Evolutionary conservation across 2,329 filamentous ascomycete species (phyloP), one percentile per base, ranked within the genome.

Genomic region (Paecilomyces niveus): DNA sequence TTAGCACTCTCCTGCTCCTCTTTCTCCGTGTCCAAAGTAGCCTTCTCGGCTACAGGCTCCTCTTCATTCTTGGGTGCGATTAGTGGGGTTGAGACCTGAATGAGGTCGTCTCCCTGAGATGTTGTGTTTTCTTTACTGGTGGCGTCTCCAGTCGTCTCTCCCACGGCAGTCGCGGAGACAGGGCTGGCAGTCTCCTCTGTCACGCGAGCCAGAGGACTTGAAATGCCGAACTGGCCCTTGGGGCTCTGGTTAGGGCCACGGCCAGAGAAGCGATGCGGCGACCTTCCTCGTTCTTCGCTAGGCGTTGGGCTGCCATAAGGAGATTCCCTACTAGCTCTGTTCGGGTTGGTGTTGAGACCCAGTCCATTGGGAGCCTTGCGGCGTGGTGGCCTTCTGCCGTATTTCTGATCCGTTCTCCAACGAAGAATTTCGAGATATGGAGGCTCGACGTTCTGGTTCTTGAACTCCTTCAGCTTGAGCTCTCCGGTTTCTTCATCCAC

Each of bases 401-500:
- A 89, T 78, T 96, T 97, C 74, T 97, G 93, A 72, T 99, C 94
- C 77, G 89, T 87, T 71, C 94, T 87, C 92, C 94, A 97, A 65
- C 94, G 85, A 67, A 99, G 79, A 69, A 99, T 96, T 71, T 96
- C 93, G 70, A 99, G 87, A 74, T 97, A 99, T 26, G 88, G 83
- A 21, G 94, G 94, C 75, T 97, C 93, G 57, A 97, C 90, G 57
- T 90, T 90, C 64, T 89, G 85, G 56, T 87, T 84, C 80, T 90
- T 94, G 80, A 97, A 97, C 72, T 96, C 91, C 66, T 89, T 86
- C 68, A 99, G 80, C 78, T 96, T 97, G 65, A 99, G 83, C 75
- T 97, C 94, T 66, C 88, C 86, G 57, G 83, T 90, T 15, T 99
- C 94, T 68, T 99, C 94, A 64, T 97, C 92, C 56, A 99, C 89